A percentile compares a stretch with the other conserved stretches of the same genome.
These are phyloP conservation scores for Medicago ruthenica DNA, from an alignment of 306 rosid genomes.

Conservation along the genomic window DNA sequence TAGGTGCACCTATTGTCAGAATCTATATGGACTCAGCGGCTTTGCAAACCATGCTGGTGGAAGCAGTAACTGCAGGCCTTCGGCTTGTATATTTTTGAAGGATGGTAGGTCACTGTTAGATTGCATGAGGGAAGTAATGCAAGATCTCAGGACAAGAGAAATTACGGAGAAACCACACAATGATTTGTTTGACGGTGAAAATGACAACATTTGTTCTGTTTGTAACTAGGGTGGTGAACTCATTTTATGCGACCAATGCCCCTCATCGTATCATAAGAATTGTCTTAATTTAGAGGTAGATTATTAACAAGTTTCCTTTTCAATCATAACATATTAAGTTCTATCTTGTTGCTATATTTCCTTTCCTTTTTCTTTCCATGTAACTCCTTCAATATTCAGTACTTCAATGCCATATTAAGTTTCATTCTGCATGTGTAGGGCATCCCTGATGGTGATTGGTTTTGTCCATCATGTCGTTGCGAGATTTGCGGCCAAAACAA, in stretches of 20 bases:
- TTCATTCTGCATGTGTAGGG: constrained; percentile 56
- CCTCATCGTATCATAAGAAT: constrained; percentile 69
- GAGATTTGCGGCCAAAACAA: constrained; percentile 61
- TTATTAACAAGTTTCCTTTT: constrained; percentile 33
- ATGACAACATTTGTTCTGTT: constrained; percentile 77
- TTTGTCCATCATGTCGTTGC: constrained; percentile 83
- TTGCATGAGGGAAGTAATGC: constrained; percentile 59
- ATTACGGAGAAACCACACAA: constrained; percentile 11
- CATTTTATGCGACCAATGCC: constrained; percentile 83
- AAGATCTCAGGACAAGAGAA: constrained; percentile 40
- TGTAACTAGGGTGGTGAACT: constrained; percentile 88
- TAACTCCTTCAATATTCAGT: constrained; percentile 16
- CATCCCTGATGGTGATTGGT: constrained; percentile 92
- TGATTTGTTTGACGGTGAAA: constrained; percentile 49
- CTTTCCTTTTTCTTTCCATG: neutral
- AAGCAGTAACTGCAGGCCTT: constrained; percentile 47
- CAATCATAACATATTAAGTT: constrained; percentile 29
- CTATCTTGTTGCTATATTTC: constrained; percentile 33
- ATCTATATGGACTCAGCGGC: constrained; percentile 54
- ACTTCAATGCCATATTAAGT: constrained; percentile 15
- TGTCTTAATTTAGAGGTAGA: constrained; percentile 82
- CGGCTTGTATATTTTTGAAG: constrained; percentile 62
- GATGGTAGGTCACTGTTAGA: constrained; percentile 78
- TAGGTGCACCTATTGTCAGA: constrained; percentile 74
- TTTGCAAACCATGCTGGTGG: constrained; percentile 71